phyloP scores from a whole-genome alignment of 805 yeast species.

The Candida vartiovaarae region DNA sequence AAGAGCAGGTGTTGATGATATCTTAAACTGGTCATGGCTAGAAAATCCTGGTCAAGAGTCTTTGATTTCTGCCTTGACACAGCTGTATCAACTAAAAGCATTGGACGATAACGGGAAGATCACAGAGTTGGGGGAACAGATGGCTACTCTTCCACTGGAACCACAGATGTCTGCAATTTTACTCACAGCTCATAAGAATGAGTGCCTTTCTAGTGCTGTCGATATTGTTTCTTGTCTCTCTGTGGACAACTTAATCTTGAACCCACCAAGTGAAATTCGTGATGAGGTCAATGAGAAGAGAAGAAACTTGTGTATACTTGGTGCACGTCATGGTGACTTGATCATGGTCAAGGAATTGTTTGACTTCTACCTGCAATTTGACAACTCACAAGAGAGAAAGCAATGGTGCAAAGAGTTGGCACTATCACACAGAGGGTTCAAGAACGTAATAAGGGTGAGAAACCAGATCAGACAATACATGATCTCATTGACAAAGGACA shows the following conservation, averaged over 20 bases:
- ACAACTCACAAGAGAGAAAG: conserved; percentile 47
- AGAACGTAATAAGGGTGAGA: conserved; percentile 68
- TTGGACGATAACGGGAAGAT: conserved; percentile 68
- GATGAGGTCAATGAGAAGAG: conserved; percentile 81
- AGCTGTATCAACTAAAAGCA: conserved; percentile 74
- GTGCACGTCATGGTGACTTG: conserved; percentile 75
- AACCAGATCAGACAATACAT: conserved; percentile 70
- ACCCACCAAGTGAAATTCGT: conserved; percentile 71
- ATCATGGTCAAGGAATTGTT: conserved; percentile 74
- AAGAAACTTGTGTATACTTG: conserved; percentile 59
- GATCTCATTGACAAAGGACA: conserved; percentile 38
- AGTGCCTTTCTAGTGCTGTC: conserved; percentile 57
- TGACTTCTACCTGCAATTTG: conserved; percentile 43
- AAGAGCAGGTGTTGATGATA: conserved; percentile 74
- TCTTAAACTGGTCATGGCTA: conserved; percentile 86
- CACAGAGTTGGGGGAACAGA: conserved; percentile 72
- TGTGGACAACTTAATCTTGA: conserved; percentile 79
- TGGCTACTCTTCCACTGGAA: conserved; percentile 87
- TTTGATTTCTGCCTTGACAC: conserved; percentile 66
- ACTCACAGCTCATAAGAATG: conserved; percentile 50
- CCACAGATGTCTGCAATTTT: conserved; percentile 88
- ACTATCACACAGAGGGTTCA: conserved; percentile 72
- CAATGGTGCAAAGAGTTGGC: conserved; percentile 81
- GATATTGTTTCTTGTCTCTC: conserved; percentile 91
- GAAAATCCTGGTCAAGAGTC: conserved; percentile 84